Base-by-base conservation (phyloP, 257 asterid genomes). In the Petunia secreta region DNA sequence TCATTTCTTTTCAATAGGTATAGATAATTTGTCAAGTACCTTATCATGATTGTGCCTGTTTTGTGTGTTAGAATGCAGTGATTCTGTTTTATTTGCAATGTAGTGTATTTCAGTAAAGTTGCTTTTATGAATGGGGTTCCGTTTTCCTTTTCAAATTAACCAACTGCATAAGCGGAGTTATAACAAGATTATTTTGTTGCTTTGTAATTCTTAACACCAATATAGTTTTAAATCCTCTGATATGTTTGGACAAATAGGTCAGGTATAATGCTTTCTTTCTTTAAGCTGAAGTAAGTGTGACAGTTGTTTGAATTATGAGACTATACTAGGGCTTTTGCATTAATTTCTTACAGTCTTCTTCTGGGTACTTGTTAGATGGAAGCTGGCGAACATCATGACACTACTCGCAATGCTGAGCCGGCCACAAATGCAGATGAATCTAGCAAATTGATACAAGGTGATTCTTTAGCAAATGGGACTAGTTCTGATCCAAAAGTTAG, bases 351-450 rank as follows among this genome's bases (percentile, higher is more conserved):
- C 79, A 6, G 79, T 57, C 55, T 63, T 80, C 46, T 57, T 79
- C 1, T 78, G 57, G 81, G 46, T 73, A 79, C 84, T 84, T 74
- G 50, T 68, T 84, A 92, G 93, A 93, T 95, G 98, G 97, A 91
- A 83, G 82, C 91, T 67, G 89, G 79, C 85, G 83, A 84, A 83
- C 85, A 76, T 53, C 80, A 79, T 65, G 89, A 86, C 87, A 46
- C 78, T 63, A 50, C 82, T 60, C 11, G 65, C 40, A 87, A 62
- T 75, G 75, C 84, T 73, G 85, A 83, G 79, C 85, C 81, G 67
- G 73, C 82, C 40, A 83, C 85, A 44, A 80, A 65, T 38, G 76
- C 80, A 77, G 81, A 83, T 44, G 82, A 57, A 6, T 66, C 67
- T 75, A 82, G 39, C 77, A 69, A 82, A 81, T 78, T 77, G 75